Percentiles rank a stretch among this genome's conserved stretches.
Evolutionary conservation across 306 rosid species (phyloP).

Genomic region (Echinosophora koreensis): DNA sequence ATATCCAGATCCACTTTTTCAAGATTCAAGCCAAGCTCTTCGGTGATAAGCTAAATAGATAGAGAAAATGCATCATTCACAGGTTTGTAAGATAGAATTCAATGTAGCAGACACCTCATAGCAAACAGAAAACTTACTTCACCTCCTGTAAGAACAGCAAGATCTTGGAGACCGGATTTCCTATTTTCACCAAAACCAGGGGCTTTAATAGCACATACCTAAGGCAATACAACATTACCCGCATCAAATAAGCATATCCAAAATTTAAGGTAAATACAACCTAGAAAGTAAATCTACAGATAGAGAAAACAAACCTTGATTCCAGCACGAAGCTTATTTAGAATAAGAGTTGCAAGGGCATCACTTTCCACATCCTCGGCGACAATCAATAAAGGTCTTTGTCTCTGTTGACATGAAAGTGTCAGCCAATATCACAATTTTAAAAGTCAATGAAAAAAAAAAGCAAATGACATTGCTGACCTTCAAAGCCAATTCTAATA

Average conservation of each 20-base stretch:
- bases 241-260: slow-evolving; percentile 13
- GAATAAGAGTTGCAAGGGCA: slow-evolving; percentile 88
- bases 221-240: slow-evolving; percentile 20
- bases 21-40: slow-evolving; percentile 93
- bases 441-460: slow-evolving; percentile 20
- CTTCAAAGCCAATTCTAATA: slow-evolving; percentile 93
- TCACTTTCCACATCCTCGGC: slow-evolving; percentile 97
- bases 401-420: slow-evolving; percentile 62
- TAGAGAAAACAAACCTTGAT: slow-evolving; percentile 71
- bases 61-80: slow-evolving; percentile 33
- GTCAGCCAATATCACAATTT: slow-evolving; percentile 33
- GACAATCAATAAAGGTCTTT: slow-evolving; percentile 88
- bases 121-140: slow-evolving; percentile 60
- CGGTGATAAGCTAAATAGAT: slow-evolving; percentile 77
- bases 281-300: neutral
- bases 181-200: slow-evolving; percentile 99
- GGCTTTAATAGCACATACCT: slow-evolving; percentile 98
- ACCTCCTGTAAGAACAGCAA: slow-evolving; percentile 90
- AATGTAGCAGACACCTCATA: neutral
- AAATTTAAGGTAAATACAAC: neutral
- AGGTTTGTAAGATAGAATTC: neutral
- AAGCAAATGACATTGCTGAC: slow-evolving; percentile 49
- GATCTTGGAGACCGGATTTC: slow-evolving; percentile 85
- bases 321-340: slow-evolving; percentile 98
- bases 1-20: slow-evolving; percentile 82